phyloP scores from a whole-genome alignment of 2,329 filamentous ascomycete genomes.

The Dendryphion nanum region DNA sequence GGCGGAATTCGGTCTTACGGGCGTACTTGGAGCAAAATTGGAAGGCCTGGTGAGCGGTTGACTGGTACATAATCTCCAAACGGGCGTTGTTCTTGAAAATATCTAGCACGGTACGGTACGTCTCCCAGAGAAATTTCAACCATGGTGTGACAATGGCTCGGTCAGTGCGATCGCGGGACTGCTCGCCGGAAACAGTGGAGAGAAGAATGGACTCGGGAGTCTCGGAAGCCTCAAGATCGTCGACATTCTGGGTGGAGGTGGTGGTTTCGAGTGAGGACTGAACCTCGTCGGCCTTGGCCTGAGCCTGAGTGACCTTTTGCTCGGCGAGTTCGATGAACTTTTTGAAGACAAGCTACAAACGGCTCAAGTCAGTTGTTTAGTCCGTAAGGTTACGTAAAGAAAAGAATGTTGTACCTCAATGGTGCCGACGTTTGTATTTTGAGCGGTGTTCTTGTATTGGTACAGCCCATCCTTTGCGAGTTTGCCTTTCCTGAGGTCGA shows the following conservation, averaged over 20 bases:
- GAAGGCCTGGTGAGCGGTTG: constrained; percentile 95
- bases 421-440: constrained; percentile 97
- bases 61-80: constrained; percentile 97
- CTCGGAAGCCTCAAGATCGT: constrained; percentile 95
- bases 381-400: too few relatives aligned
- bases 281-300: constrained; percentile 93
- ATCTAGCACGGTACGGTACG: constrained; percentile 95
- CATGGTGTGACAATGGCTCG: constrained; percentile 97
- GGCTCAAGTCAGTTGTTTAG: background rate
- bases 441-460: constrained; percentile 99
- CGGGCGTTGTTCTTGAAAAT: constrained; percentile 99
- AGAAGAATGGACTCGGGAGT: constrained; percentile 97
- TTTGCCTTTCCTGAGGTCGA: constrained; percentile 97
- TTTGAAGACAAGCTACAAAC: constrained; percentile 72
- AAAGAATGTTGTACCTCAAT: constrained; percentile 96
- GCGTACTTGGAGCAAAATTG: constrained; percentile 98
- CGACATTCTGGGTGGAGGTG: constrained; percentile 71
- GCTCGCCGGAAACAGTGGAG: constrained; percentile 95
- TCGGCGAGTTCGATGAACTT: constrained; percentile 97
- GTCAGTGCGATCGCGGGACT: constrained; percentile 95
- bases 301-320: constrained; percentile 91
- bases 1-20: constrained; percentile 98
- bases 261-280: constrained; percentile 82
- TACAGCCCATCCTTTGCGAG: constrained; percentile 97
- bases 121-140: constrained; percentile 99